phyloP scores from a whole-genome alignment of 2,329 filamentous ascomycete species.

The Triangularia verruculosa region DNA sequence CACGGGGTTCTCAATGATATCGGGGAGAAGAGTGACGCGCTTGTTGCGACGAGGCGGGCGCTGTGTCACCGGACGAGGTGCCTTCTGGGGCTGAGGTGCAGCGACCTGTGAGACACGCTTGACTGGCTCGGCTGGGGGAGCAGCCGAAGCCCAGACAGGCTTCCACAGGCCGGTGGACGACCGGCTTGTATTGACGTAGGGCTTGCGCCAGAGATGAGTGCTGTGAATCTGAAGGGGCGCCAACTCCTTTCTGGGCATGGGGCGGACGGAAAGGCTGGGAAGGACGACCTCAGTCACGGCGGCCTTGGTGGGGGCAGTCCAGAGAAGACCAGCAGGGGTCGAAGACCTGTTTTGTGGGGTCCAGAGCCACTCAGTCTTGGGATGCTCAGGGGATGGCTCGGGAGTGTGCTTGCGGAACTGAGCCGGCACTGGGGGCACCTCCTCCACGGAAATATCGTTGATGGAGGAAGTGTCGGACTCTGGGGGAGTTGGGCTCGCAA shows the following conservation, averaged over 20 bases:
- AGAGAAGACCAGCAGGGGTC: slow-evolving; percentile 25
- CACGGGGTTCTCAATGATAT: slow-evolving; percentile 61
- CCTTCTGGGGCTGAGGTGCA: slow-evolving; percentile 22
- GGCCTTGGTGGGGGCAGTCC: slow-evolving; percentile 24
- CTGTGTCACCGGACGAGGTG: slow-evolving; percentile 46
- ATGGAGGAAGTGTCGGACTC: slow-evolving; percentile 46
- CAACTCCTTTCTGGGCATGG: slow-evolving; percentile 34
- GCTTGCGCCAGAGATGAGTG: slow-evolving; percentile 40
- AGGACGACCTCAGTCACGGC: slow-evolving; percentile 24
- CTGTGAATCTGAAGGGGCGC: slow-evolving; percentile 38
- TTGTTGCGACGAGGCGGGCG: slow-evolving; percentile 54
- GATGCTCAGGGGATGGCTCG: slow-evolving; percentile 5
- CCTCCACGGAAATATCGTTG: slow-evolving; percentile 29
- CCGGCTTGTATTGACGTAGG: slow-evolving; percentile 21
- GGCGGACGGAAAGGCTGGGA: slow-evolving; percentile 36
- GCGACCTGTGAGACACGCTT: slow-evolving; percentile 13
- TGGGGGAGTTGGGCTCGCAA: slow-evolving; percentile 54
- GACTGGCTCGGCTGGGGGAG: slow-evolving; percentile 24
- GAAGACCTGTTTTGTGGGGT: slow-evolving; percentile 17
- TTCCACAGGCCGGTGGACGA: slow-evolving; percentile 34
- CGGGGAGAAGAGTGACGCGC: slow-evolving; percentile 58
- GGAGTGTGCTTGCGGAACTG: neutral
- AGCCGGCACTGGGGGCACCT: slow-evolving; percentile 13
- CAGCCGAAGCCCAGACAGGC: slow-evolving; percentile 28
- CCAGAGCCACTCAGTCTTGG: slow-evolving; percentile 29